Percentiles rank a stretch among this genome's conserved stretches.
Conservation (phyloP, 1,284 basidiomycete species). For the Ustilago bromivora region DNA sequence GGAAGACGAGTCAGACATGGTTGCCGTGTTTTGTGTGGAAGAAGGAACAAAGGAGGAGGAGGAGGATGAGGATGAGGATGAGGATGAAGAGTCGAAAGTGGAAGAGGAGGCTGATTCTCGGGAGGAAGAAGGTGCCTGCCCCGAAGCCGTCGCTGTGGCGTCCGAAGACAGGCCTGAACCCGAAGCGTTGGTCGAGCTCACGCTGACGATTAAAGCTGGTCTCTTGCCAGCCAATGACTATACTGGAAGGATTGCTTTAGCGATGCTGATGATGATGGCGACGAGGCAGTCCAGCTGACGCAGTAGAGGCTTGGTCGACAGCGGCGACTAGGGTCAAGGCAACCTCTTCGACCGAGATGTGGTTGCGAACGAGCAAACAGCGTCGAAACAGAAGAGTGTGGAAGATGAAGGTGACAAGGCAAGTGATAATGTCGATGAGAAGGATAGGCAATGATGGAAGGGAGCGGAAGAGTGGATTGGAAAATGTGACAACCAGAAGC, state of each 20-base stretch:
- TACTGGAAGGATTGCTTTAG: conserved; percentile 1
- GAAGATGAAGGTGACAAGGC: neutral
- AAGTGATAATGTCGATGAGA: neutral
- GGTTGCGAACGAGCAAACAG: neutral
- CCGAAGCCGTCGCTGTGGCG: conserved; percentile 20
- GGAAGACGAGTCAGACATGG: conserved; percentile 41
- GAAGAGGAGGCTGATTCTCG: conserved; percentile 7
- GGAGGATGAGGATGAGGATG: conserved; percentile 6
- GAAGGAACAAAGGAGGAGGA: conserved; percentile 14
- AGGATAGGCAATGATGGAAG: neutral
- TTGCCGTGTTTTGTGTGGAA: conserved; percentile 12
- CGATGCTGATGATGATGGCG: neutral
- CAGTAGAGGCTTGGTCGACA: conserved; percentile 2
- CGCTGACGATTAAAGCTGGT: conserved; percentile 22
- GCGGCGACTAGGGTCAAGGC: neutral
- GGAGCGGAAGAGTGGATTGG: neutral
- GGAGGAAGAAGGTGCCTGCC: conserved; percentile 24
- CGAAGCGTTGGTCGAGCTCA: conserved; percentile 33
- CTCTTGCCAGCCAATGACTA: conserved; percentile 16
- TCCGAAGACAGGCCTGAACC: conserved; percentile 35
- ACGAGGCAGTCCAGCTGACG: neutral
- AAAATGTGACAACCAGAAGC: conserved; percentile 24
- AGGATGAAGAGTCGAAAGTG: conserved; percentile 10
- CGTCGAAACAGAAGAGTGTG: neutral
- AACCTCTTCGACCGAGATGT: neutral